phyloP scores from a whole-genome alignment of 1,284 basidiomycete genomes.

The Calocybe gambosa region DNA sequence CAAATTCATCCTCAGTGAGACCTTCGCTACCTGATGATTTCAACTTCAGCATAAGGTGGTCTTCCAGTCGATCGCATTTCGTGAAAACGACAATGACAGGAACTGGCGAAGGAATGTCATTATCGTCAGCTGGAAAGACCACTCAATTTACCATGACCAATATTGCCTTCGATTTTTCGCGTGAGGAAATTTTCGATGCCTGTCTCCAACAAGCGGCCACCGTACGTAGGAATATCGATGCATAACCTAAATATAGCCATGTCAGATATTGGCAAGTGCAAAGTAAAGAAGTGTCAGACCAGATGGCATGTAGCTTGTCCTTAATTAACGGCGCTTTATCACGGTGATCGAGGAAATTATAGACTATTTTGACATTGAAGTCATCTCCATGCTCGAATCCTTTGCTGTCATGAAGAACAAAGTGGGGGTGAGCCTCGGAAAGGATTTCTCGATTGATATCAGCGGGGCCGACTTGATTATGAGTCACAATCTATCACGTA shows the following conservation, averaged over 20 bases:
- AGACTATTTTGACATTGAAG: slow-evolving; percentile 19
- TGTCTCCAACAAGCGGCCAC: slow-evolving; percentile 19
- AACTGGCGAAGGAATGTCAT: slow-evolving; percentile 12
- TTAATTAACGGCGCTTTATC: slow-evolving; percentile 15
- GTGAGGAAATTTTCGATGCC: slow-evolving; percentile 21
- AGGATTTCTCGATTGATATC: slow-evolving; percentile 21
- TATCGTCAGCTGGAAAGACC: background rate
- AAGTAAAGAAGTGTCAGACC: slow-evolving; percentile 12
- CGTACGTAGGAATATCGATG: slow-evolving; percentile 18
- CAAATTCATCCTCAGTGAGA: slow-evolving; percentile 3
- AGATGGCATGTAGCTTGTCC: slow-evolving; percentile 25
- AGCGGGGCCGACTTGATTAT: slow-evolving; percentile 16
- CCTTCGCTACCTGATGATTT: slow-evolving; percentile 2
- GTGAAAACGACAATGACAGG: slow-evolving; percentile 26
- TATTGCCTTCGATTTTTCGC: slow-evolving; percentile 14
- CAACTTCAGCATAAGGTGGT: slow-evolving; percentile 8
- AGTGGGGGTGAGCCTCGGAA: slow-evolving; percentile 19
- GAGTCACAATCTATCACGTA: slow-evolving; percentile 16
- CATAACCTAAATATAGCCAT: slow-evolving; percentile 4
- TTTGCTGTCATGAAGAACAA: slow-evolving; percentile 24
- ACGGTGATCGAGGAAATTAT: slow-evolving; percentile 18
- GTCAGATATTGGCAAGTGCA: background rate
- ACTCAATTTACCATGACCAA: slow-evolving; percentile 8
- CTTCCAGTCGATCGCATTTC: slow-evolving; percentile 21
- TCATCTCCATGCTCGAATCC: slow-evolving; percentile 23